Evolutionary conservation across 2,329 filamentous ascomycete species (phyloP), one percentile per base, ranked within the genome.

Genomic region (Claviceps maximensis): DNA sequence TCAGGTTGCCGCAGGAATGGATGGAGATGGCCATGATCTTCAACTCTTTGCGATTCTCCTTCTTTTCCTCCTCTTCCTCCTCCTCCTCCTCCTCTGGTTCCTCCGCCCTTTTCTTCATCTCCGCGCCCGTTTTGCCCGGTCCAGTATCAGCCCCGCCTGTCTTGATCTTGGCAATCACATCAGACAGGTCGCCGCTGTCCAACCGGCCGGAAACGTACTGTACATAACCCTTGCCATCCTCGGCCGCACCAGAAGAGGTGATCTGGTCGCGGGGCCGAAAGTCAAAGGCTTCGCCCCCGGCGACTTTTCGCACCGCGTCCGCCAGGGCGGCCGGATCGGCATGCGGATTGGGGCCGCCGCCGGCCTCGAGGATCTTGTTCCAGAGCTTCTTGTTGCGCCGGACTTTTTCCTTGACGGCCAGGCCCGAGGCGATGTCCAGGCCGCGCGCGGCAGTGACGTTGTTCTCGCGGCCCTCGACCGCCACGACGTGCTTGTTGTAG

Each of bases 1-100:
- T 86, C n/a, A 98, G 81, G 60, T 98, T 97, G 29, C 93, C 93
- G 65, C 93, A 98, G 0, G 91, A 97, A 67, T 98, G 93, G 19
- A 98, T 87, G 0, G 93, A 97, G 31, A 97, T 84, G 17, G 91
- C 87, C 84, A 96, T 89, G 40, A 94, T 74, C 10, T 70, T 71
- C 55, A 75, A 71, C 15, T 74, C 68, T 54, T 68, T 62, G 46
- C 60, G 58, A 29, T 59, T 13, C 4, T 33, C 23, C 5, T 9
- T 38, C 6, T 25, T 49, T 3, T 49, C 15, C 6, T 36, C 8
- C 2, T 56, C 36, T 54, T 56, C 4, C 19, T 23, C 40, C 19
- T n/a, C 21, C 12, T 61, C 57, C 41, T 56, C 15, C 53, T 38
- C 17, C 17, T 42, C 40, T 42, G 19, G 10, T 9, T 42, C 41